Evolutionary conservation across 2,329 filamentous ascomycete species (phyloP), one percentile per base, ranked within the genome.

Genomic region (Colletotrichum viniferum): DNA sequence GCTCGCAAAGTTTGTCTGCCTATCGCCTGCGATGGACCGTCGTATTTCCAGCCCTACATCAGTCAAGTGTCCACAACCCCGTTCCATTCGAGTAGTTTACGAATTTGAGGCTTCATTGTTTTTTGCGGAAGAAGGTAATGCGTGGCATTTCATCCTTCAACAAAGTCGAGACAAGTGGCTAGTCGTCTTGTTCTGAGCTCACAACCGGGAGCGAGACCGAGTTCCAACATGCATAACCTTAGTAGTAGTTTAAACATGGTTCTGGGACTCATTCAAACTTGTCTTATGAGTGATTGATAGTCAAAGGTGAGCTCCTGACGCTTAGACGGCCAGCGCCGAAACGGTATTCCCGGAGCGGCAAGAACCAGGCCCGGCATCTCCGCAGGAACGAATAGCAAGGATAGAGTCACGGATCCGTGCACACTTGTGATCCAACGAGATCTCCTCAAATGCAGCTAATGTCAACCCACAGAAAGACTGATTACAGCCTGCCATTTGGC

Each of bases 401-500:
- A 38, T 38, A 38, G 16, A 38, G 36, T 38, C 36, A 4, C 38
- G 5, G 38, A 48, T 48, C 38, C 18, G 9, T n/a, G 38, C 38
- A 48, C 38, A 48, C 38, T 48, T 48, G 9, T 48, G 38, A 48
- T 21, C 0, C n/a, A 2, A 48, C 12, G 18, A n/a, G 0, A n/a
- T n/a, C 9, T 48, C 5, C 18, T 48, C 18, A n/a, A 21, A 1
- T 48, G 18, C 18, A 48, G 18, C 38, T n/a, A 12, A 1, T 48
- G 0, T n/a, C 18, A n/a, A 0, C 9, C 18, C 18, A 21, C 38
- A 2, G 0, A 12, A 48, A n/a, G 38, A n/a, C 18, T 48, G 18
- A 48, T 48, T 21, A n/a, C 38, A 48, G 38, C 38, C 38, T 18
- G 18, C 2, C 38, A 48, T 7, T 7, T 10, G 38, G 0, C 38